Evolutionary conservation across 306 rosid genomes (phyloP).

Genomic region (apple (Malus domestica)): ASM211411v1 NC_041803.1:37315001-37315500

Average conservation of each 20-base stretch:
- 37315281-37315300: slow-evolving; percentile 59
- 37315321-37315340: slow-evolving; percentile 37
- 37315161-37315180: slow-evolving; percentile 44
- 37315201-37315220: slow-evolving; percentile 46
- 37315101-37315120: slow-evolving; percentile 42
- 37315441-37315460: slow-evolving; percentile 61
- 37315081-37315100: slow-evolving; percentile 39
- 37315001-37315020: slow-evolving; percentile 51
- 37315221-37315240: slow-evolving; percentile 57
- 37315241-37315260: slow-evolving; percentile 52
- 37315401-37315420: slow-evolving; percentile 37
- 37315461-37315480: slow-evolving; percentile 62
- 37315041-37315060: slow-evolving; percentile 54
- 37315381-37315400: slow-evolving; percentile 38
- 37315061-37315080: slow-evolving; percentile 62
- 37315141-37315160: slow-evolving; percentile 57
- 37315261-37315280: slow-evolving; percentile 46
- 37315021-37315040: slow-evolving; percentile 46
- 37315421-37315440: slow-evolving; percentile 48
- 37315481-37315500: slow-evolving; percentile 47
- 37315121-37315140: slow-evolving; percentile 70
- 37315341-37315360: slow-evolving; percentile 63
- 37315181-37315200: slow-evolving; percentile 46
- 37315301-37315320: slow-evolving; percentile 30
- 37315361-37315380: slow-evolving; percentile 76